phyloP scores from a whole-genome alignment of 768 basidiomycete species.

The Pleurotus citrinopileatus region DNA sequence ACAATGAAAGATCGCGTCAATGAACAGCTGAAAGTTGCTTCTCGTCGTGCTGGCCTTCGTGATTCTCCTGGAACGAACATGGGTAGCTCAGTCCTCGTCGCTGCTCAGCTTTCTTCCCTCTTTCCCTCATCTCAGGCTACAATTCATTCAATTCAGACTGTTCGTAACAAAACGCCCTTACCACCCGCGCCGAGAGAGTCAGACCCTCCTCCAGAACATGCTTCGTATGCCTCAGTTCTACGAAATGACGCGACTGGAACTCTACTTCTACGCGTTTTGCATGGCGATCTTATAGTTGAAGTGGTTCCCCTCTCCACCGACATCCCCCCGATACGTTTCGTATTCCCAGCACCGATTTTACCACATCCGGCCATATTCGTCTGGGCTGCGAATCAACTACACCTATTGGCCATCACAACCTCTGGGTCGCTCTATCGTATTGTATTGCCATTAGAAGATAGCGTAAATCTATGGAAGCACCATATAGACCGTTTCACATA shows the following conservation, averaged over 20 bases:
- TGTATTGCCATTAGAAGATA: slow-evolving; percentile 55
- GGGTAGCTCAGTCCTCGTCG: slow-evolving; percentile 44
- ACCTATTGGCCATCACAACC: slow-evolving; percentile 67
- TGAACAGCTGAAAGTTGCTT: no score
- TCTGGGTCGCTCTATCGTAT: slow-evolving; percentile 74
- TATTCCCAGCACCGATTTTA: slow-evolving; percentile 70
- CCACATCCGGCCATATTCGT: slow-evolving; percentile 64
- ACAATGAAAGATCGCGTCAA: no score
- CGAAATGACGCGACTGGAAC: slow-evolving; percentile 58
- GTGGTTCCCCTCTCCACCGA: slow-evolving; percentile 69
- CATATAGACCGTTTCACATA: slow-evolving; percentile 54
- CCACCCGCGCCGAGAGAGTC: slow-evolving; percentile 39
- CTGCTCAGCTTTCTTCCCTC: slow-evolving; percentile 65
- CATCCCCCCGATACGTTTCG: slow-evolving; percentile 67
- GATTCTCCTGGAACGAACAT: no score
- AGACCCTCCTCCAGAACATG: slow-evolving; percentile 66
- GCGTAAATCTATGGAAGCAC: slow-evolving; percentile 55
- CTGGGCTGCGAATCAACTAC: slow-evolving; percentile 52
- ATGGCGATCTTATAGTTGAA: slow-evolving; percentile 72
- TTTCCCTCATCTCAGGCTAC: slow-evolving; percentile 49
- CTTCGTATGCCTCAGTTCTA: slow-evolving; percentile 57
- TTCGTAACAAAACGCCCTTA: slow-evolving; percentile 51
- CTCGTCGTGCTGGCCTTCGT: slow-evolving; percentile 6
- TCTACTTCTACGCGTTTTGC: slow-evolving; percentile 71
- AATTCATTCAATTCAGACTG: slow-evolving; percentile 55